Evolutionary conservation across 2,329 filamentous ascomycete species (phyloP).

Genomic region (Sporothrix sp.): DNA sequence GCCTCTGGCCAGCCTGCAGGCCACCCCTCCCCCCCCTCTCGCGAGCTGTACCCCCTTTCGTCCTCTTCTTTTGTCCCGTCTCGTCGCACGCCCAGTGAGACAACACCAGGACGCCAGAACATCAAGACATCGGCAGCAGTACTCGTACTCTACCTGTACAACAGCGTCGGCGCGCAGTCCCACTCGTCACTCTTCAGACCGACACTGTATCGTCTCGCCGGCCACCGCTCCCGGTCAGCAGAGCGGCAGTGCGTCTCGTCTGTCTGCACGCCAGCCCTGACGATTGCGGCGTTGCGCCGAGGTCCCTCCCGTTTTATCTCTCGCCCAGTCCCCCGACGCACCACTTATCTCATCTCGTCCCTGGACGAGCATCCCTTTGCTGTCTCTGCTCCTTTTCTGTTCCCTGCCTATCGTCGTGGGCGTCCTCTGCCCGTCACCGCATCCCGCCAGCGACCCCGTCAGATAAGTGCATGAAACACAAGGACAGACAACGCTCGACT

Average conservation of each 20-base stretch:
- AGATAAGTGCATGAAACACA: slow-evolving; percentile 1
- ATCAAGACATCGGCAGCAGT: no score
- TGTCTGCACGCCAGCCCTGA: slow-evolving; percentile 4
- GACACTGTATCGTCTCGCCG: no score
- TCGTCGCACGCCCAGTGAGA: no score
- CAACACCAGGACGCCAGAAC: no score
- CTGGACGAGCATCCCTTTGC: slow-evolving; percentile 1
- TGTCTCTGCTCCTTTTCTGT: not conserved
- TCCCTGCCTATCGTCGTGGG: not conserved
- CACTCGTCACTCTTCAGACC: no score
- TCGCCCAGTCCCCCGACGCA: not conserved
- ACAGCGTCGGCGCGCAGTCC: no score
- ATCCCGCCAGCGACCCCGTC: not conserved
- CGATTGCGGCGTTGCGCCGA: not conserved
- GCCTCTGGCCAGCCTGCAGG: not conserved
- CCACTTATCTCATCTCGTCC: slow-evolving; percentile 9
- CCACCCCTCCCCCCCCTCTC: not conserved
- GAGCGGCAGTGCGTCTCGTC: not conserved
- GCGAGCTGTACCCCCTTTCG: not conserved
- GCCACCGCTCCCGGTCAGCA: not conserved
- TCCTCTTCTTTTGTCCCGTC: not conserved
- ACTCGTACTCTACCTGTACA: no score
- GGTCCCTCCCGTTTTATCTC: slow-evolving; percentile 7
- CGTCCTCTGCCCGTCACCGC: not conserved
- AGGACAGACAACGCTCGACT: no score